phyloP scores from a whole-genome alignment of 352 stramenopile species.

The Phytophthora citrophthora region DNA sequence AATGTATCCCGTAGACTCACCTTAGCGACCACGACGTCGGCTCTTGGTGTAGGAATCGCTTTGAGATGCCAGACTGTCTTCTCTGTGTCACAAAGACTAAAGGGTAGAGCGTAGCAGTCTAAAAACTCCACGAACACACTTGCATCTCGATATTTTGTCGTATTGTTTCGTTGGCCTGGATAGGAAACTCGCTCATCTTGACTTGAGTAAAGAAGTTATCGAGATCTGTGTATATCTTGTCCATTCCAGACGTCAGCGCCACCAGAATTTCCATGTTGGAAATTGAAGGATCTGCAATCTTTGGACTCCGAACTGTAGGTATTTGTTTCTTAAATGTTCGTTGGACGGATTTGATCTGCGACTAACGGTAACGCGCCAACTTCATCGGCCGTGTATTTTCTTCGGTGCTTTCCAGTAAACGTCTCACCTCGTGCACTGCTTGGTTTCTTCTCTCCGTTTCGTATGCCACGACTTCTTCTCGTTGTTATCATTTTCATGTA shows the following conservation, averaged over 20 bases:
- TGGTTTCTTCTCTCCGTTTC: slow-evolving; percentile 11
- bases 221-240: slow-evolving; percentile 7
- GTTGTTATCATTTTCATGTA: not conserved
- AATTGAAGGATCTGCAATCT: too few species aligned
- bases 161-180: slow-evolving; percentile 6
- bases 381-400: slow-evolving; percentile 15
- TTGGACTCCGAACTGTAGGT: too few species aligned
- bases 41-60: not conserved
- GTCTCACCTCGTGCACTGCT: not conserved
- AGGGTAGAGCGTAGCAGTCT: slow-evolving; percentile 12
- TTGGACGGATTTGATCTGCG: slow-evolving; percentile 5
- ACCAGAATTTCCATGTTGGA: too few species aligned
- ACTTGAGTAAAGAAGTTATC: slow-evolving; percentile 6
- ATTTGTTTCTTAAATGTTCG: slow-evolving; percentile 11
- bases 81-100: slow-evolving; percentile 8
- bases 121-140: slow-evolving; percentile 14
- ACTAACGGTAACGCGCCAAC: not conserved
- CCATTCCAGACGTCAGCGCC: slow-evolving; percentile 11
- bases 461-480: slow-evolving; percentile 17
- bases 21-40: not conserved
- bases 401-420: slow-evolving; percentile 5
- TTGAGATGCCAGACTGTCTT: slow-evolving; percentile 7
- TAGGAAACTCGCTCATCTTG: slow-evolving; percentile 16
- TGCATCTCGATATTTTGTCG: not conserved
- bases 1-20: slow-evolving; percentile 1